Evolutionary conservation across 2,329 filamentous ascomycete species (phyloP).

Genomic region (Pseudocercospora fijiensis): DNA sequence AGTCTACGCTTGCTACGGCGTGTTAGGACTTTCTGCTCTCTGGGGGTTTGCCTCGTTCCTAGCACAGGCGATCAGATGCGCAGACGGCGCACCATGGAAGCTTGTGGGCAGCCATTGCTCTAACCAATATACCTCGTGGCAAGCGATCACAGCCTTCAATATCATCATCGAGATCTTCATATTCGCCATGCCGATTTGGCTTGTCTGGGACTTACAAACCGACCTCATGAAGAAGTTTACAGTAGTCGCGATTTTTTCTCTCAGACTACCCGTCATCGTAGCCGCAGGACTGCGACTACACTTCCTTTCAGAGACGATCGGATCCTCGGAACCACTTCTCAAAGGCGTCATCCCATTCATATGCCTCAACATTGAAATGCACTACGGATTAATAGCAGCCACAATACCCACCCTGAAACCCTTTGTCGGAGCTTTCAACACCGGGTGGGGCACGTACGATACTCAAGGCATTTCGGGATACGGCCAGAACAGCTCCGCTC

Average conservation of each 20-base stretch:
- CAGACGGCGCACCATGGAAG: conserved; percentile 19
- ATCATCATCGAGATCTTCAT: conserved; percentile 26
- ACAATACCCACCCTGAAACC: conserved; percentile 29
- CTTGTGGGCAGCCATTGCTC: conserved; percentile 25
- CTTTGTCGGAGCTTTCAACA: conserved; percentile 32
- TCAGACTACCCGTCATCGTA: conserved; percentile 24
- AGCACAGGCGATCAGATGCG: conserved; percentile 22
- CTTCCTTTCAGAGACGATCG: conserved; percentile 17
- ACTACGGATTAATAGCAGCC: conserved; percentile 30
- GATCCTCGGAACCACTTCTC: conserved; percentile 22
- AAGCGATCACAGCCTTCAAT: conserved; percentile 28
- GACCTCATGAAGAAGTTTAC: conserved; percentile 22
- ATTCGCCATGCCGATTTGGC: conserved; percentile 29
- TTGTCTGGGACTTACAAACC: conserved; percentile 28
- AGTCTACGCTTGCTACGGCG: conserved; percentile 24
- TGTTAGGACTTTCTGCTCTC: conserved; percentile 18
- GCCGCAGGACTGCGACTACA: conserved; percentile 23
- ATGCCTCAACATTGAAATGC: conserved; percentile 30
- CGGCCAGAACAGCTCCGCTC: conserved; percentile 18
- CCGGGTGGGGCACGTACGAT: conserved; percentile 28
- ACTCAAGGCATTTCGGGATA: conserved; percentile 24
- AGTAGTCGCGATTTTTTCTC: conserved; percentile 27
- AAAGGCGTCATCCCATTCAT: conserved; percentile 26
- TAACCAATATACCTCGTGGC: conserved; percentile 20
- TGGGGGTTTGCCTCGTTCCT: conserved; percentile 26